Base-by-base conservation (phyloP, 495 filamentous ascomycete genomes). In the Penicillium manginii region DNA sequence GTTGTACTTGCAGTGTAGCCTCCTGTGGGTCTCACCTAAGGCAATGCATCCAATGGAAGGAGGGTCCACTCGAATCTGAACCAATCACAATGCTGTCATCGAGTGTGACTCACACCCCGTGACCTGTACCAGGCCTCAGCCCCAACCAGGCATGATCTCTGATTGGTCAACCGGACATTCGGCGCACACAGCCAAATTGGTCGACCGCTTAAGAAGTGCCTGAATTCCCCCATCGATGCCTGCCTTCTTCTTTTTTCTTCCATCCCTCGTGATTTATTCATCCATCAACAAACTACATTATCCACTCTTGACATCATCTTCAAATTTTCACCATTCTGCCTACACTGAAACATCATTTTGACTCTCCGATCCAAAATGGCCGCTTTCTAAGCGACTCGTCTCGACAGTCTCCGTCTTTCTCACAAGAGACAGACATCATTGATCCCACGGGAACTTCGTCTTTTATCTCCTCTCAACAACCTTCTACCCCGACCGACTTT, bases 381-480 rank as follows among this genome's bases (percentile, higher is more conserved):
- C 71, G 79, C 75, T 73, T 81, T 76, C 67, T 83, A 80, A 76
- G 65, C 70, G 62, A 69, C 60, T 68, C 70, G 67, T 59, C 62
- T 55, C 59, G 52, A 54, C 26, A 61, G 40, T 56, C 50, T 59
- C 63, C 67, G 74, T 76, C 76, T 78, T 73, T 78, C 72, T 76
- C 71, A 35, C 49, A 51, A 47, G 75, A 73, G 78, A 76, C 74
- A 74, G 80, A 75, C 82, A 83, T 59, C 56, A 81, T 84, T 75
- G 61, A 70, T 80, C 68, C 76, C 65, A 54, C 62, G 61, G 67
- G 73, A 74, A 74, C 64, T 59, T 59, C 69, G 42, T 61, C 52
- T 55, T 59, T 58, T 68, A 64, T 68, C 77, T 76, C 76, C 67
- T 71, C 75, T 63, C 63, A 62, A 49, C 61, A 60, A 22, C 64